A percentile compares a stretch with the other conserved stretches of the same genome.
These are phyloP conservation scores for Solidago caesia DNA, from an alignment of 129 eudicot genomes.

Conservation along the genomic window DNA sequence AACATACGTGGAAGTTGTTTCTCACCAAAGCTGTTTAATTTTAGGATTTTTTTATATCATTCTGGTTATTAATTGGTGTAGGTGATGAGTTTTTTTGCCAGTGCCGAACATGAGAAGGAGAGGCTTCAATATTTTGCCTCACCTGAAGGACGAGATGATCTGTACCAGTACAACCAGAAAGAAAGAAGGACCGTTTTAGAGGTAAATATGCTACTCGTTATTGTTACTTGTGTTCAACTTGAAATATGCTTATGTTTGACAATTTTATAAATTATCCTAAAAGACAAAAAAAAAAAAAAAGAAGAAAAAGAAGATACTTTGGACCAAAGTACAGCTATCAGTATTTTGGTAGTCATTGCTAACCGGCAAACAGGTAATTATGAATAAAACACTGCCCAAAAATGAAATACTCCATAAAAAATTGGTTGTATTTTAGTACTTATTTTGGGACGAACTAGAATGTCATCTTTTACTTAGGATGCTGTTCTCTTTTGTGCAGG, in stretches of 20 bases:
- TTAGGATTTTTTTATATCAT: background rate
- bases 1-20: background rate
- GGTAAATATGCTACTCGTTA: constrained; percentile 34
- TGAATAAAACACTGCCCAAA: background rate
- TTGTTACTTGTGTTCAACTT: background rate
- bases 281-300: no score
- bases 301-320: no score
- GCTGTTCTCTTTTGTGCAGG: constrained; percentile 38
- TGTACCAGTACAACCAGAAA: constrained; percentile 86
- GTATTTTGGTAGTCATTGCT: background rate
- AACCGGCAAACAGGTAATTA: background rate
- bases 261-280: no score
- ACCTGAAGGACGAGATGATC: constrained; percentile 96
- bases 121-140: constrained; percentile 89
- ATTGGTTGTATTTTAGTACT: background rate
- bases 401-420: background rate
- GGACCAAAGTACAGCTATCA: no score
- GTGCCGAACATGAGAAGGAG: constrained; percentile 93
- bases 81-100: constrained; percentile 90
- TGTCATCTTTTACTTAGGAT: background rate
- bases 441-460: background rate
- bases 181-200: constrained; percentile 92
- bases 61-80: constrained; percentile 22
- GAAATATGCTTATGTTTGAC: background rate
- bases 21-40: background rate